Percentiles rank a stretch among this genome's conserved stretches.
Conservation (phyloP, 306 rosid genomes). For the Cucurbita ficifolia region DNA sequence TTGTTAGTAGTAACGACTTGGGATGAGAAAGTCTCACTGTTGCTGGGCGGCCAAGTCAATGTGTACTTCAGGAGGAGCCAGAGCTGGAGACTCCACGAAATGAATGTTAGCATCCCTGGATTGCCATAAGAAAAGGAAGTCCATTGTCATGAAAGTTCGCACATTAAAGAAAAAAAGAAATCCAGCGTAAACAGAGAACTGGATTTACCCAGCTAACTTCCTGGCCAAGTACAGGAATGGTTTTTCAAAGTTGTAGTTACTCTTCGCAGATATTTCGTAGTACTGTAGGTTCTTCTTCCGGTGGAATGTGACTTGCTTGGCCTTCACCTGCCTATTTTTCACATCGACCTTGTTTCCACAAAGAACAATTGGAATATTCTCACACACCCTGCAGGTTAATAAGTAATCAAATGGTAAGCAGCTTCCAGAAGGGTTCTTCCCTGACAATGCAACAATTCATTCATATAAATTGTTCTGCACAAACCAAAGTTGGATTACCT, state of each 20-base stretch:
- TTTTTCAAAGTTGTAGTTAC: constrained; percentile 70
- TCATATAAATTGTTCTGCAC: not conserved
- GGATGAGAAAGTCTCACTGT: not conserved
- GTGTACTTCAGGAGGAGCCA: constrained; percentile 68
- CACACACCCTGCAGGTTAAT: constrained; percentile 38
- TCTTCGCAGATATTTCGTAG: constrained; percentile 78
- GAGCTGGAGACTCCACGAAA: constrained; percentile 75
- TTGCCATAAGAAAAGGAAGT: not conserved
- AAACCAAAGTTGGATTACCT: not conserved
- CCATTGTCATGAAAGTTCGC: not conserved
- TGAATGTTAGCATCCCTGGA: constrained; percentile 44
- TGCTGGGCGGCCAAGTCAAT: constrained; percentile 45
- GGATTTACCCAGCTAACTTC: constrained; percentile 60
- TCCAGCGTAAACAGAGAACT: not conserved
- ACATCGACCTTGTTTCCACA: constrained; percentile 86
- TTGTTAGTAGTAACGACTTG: not conserved
- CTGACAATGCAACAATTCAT: not conserved
- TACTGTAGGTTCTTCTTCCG: constrained; percentile 74
- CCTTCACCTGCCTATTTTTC: constrained; percentile 69
- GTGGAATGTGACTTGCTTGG: constrained; percentile 74
- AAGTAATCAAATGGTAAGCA: not conserved
- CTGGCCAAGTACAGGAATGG: constrained; percentile 70
- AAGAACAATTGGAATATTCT: constrained; percentile 67
- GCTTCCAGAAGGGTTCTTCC: not conserved
- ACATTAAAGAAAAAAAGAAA: not conserved